phyloP scores from a whole-genome alignment of 108 stramenopile genomes.

The Cyclotella sp. region DNA sequence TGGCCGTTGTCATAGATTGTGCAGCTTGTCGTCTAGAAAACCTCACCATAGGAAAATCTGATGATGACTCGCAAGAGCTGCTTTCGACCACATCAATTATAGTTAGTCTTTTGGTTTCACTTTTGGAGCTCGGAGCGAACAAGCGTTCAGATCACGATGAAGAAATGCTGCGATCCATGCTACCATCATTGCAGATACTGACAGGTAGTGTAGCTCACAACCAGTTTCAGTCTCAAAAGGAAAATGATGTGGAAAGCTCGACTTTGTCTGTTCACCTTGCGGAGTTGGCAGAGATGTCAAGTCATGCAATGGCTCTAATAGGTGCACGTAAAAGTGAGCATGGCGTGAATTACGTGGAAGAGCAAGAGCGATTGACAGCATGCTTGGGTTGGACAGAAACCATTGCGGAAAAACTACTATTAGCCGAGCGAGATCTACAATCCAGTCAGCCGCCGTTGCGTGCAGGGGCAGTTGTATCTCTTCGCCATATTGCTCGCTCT shows the following conservation, averaged over 20 bases:
- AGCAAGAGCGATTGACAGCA: conserved; percentile 7
- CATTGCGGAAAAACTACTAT: conserved; percentile 33
- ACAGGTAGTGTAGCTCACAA: conserved; percentile 18
- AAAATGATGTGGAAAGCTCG: not conserved
- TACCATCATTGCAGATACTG: conserved; percentile 55
- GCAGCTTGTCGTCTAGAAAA: conserved; percentile 29
- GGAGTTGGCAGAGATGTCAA: conserved; percentile 81
- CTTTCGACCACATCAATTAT: conserved; percentile 69
- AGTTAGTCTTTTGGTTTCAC: conserved; percentile 74
- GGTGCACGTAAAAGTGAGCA: conserved; percentile 49
- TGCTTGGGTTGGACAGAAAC: conserved; percentile 19
- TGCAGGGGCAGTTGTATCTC: conserved; percentile 74
- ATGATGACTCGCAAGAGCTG: conserved; percentile 38
- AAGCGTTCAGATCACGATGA: conserved; percentile 65
- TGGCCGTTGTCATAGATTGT: conserved; percentile 39
- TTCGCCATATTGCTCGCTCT: conserved; percentile 69
- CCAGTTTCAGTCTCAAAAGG: not conserved
- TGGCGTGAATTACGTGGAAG: not conserved
- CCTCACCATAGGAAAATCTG: not conserved
- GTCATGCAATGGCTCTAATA: conserved; percentile 78
- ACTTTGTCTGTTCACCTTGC: conserved; percentile 30
- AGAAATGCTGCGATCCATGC: conserved; percentile 48
- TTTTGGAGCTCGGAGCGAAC: conserved; percentile 76
- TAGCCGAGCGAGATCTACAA: conserved; percentile 63
- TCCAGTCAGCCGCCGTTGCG: conserved; percentile 81